Percentiles rank a stretch among this genome's conserved stretches.
Conservation (phyloP, 2,329 filamentous ascomycete species). For the Aureobasidium sp. region DNA sequence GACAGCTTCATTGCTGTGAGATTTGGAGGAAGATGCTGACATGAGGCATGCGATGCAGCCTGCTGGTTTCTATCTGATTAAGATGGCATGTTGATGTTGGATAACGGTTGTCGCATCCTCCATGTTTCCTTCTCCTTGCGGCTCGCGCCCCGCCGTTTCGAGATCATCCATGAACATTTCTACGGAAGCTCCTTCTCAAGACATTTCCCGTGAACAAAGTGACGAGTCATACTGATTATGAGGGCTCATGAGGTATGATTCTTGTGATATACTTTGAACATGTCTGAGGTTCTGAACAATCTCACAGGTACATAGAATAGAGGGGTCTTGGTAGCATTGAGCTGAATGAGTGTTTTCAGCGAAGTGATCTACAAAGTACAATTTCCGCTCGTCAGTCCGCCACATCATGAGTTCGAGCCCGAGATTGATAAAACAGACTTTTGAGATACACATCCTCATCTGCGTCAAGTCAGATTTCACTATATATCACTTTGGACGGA, state of each 20-base stretch:
- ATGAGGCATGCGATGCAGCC: constrained; percentile 23
- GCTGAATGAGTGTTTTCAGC: not conserved
- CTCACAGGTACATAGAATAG: not conserved
- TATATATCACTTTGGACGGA: rapidly evolving
- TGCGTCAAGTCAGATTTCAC: not conserved
- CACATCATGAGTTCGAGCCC: not conserved
- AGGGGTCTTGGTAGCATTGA: not conserved
- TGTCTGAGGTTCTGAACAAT: not conserved
- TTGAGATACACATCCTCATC: not conserved
- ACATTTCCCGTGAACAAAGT: not conserved
- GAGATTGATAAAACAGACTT: too few species aligned
- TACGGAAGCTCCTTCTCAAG: not conserved
- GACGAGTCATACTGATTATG: too few species aligned
- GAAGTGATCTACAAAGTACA: not conserved
- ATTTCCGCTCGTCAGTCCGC: not conserved
- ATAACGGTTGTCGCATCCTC: not conserved
- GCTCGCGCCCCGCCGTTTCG: not conserved
- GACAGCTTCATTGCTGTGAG: constrained; percentile 27
- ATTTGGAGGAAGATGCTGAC: constrained; percentile 27
- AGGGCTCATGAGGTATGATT: too few species aligned
- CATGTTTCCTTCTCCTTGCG: not conserved
- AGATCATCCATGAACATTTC: not conserved
- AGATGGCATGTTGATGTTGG: not conserved
- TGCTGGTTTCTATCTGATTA: not conserved
- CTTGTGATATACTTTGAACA: not conserved